Percentiles rank a stretch among this genome's conserved stretches.
Conservation (phyloP, 805 yeast genomes). For the Lachancea mirantina region DNA sequence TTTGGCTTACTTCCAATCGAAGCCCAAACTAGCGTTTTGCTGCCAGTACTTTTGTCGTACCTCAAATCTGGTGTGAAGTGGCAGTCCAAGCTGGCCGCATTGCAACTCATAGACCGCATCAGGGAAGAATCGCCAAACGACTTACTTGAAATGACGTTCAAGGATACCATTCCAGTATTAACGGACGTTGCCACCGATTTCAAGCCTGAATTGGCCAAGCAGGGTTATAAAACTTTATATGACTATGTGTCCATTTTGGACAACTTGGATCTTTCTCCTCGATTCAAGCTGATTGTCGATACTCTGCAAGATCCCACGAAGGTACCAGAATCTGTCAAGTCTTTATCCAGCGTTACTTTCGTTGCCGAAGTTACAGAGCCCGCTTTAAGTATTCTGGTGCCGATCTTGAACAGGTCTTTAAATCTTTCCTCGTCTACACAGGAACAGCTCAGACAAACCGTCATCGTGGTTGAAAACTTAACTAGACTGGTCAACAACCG, state of each 20-base stretch:
- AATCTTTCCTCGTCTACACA: conserved; percentile 80
- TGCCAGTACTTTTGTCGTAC: conserved; percentile 55
- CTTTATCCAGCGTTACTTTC: conserved; percentile 87
- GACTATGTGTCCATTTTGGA: conserved; percentile 77
- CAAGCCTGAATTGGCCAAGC: conserved; percentile 90
- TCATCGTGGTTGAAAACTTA: conserved; percentile 89
- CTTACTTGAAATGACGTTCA: conserved; percentile 73
- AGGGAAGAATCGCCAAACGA: conserved; percentile 79
- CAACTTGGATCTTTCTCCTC: conserved; percentile 84
- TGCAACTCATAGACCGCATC: conserved; percentile 64
- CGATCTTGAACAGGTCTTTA: conserved; percentile 84
- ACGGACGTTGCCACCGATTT: conserved; percentile 90
- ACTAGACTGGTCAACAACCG: conserved; percentile 93
- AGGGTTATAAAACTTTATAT: conserved; percentile 64
- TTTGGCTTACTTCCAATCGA: conserved; percentile 67
- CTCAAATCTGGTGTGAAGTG: conserved; percentile 81
- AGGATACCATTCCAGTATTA: conserved; percentile 70
- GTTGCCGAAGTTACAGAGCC: conserved; percentile 99
- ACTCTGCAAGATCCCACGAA: conserved; percentile 86
- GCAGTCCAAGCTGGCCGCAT: conserved; percentile 81
- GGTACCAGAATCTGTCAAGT: conserved; percentile 82
- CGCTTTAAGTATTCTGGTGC: conserved; percentile 81
- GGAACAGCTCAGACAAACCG: conserved; percentile 94
- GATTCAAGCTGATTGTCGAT: conserved; percentile 75
- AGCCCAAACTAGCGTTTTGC: conserved; percentile 64